A percentile compares a stretch with the other conserved stretches of the same genome.
Evolutionary conservation across 768 basidiomycete genomes (phyloP).

Genomic region (Filobasidium floriforme): DNA sequence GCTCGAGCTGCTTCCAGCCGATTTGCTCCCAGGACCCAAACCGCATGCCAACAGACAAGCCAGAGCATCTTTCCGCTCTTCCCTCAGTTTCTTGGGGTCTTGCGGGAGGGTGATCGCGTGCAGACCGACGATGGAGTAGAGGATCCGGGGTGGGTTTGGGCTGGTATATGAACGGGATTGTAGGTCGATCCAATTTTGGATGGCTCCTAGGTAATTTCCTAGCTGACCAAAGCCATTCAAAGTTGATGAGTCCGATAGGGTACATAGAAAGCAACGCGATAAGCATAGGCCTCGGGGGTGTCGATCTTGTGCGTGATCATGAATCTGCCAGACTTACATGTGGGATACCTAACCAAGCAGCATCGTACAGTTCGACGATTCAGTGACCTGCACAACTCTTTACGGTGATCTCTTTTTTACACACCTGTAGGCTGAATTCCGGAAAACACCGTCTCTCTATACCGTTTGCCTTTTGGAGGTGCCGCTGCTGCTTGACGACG

Average conservation of each 20-base stretch:
- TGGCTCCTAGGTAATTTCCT: slow-evolving; percentile 86
- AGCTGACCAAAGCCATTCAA: slow-evolving; percentile 51
- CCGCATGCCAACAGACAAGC: slow-evolving; percentile 78
- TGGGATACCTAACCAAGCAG: slow-evolving; percentile 52
- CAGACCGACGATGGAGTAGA: slow-evolving; percentile 77
- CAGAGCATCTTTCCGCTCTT: slow-evolving; percentile 66
- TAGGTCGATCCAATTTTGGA: slow-evolving; percentile 78
- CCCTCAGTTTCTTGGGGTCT: slow-evolving; percentile 58
- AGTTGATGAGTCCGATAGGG: no score
- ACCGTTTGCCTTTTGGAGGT: slow-evolving; percentile 2
- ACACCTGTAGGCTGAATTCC: slow-evolving; percentile 85
- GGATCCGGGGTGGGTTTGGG: slow-evolving; percentile 54
- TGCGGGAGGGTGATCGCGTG: slow-evolving; percentile 91
- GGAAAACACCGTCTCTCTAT: slow-evolving; percentile 54
- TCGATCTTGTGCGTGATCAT: neutral
- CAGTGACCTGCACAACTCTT: no score
- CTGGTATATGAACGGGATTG: slow-evolving; percentile 49
- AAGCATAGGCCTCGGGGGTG: no score
- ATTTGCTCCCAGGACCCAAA: slow-evolving; percentile 56
- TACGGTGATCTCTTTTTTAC: slow-evolving; percentile 4
- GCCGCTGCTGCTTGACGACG: no score
- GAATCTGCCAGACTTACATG: slow-evolving; percentile 55
- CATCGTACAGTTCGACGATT: no score
- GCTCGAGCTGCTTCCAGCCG: no score
- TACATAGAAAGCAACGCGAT: no score